Base-by-base conservation (phyloP, 2,329 filamentous ascomycete genomes). In the Stachybotrys chartarum region DNA sequence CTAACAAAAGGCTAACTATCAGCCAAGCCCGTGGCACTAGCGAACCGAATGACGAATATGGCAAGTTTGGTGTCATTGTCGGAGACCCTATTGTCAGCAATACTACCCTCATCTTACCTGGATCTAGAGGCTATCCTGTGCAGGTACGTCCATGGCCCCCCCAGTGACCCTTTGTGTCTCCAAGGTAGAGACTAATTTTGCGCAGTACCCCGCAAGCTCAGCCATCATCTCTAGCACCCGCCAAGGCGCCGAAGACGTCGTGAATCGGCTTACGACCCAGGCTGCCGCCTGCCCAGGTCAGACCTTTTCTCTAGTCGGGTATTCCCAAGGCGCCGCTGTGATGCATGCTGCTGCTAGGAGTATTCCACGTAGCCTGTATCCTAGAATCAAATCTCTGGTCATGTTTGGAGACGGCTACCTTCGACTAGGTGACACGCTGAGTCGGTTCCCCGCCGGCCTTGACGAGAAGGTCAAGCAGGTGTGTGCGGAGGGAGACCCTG, bases 81-180 rank as follows among this genome's bases (percentile, higher is more conserved):
- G 58, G 58, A 18, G 58, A 59, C 47, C 56, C 56, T 11, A 50
- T 59, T 42, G 45, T 59, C 16, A 54, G 58, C 52, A 59, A 59
- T 30, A 18, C 54, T n/a, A 58, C 56, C 7, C 47, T 35, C 17
- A 14, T 53, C 8, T 51, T 59, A 14, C 10, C 46, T 46, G 58
- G 56, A 5, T 52, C 53, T n/a, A 54, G 53, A 6, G 58, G 58
- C 39, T 59, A 59, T 30, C 58, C 58, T 31, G 58, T 59, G 7
- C 58, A 59, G 54, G 58, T 59, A 50, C 5, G 45, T 17, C 10
- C 30, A 30, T 7, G n/a, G 17, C 6, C 48, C 5, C 30, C 12
- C n/a, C 24, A 24, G 24, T 24, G 24, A 50, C n/a, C 12, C 17
- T 14, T 30, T 11, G n/a, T 50, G 17, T 30, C 17, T 50, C n/a